Percentiles rank a stretch among this genome's conserved stretches.
Conservation (phyloP, 345 rosid species). For the Gossypium thurberi region DNA sequence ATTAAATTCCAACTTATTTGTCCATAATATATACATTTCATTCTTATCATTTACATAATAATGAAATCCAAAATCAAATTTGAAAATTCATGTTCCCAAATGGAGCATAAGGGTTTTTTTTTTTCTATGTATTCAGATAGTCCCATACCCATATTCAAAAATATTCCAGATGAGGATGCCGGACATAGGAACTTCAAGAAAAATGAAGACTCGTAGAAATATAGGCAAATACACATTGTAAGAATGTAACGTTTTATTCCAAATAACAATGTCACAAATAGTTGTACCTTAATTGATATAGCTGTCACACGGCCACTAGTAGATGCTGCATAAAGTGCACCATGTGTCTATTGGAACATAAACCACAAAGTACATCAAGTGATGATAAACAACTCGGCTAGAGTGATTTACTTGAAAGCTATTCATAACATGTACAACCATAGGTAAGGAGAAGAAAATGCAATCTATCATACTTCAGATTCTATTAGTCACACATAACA, state of each 20-base stretch:
- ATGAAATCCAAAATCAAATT: too few species aligned
- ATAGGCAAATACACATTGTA: neutral
- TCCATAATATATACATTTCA: too few species aligned
- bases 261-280: neutral
- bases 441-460: neutral
- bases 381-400: neutral
- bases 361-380: constrained; percentile 14
- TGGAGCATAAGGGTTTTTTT: neutral
- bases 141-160: neutral
- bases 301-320: constrained; percentile 83
- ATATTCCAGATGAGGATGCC: neutral
- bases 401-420: neutral
- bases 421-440: neutral
- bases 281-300: constrained; percentile 58
- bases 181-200: neutral
- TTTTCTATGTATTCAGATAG: neutral
- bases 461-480: neutral
- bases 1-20: too few species aligned
- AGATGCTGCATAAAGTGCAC: constrained; percentile 62
- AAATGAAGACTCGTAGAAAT: neutral
- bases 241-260: neutral
- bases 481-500: neutral
- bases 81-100: too few species aligned
- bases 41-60: too few species aligned
- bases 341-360: constrained; percentile 37